These are phyloP conservation scores for Helicocarpus griseus DNA, from an alignment of 2,329 filamentous ascomycete genomes.

Conservation along the genomic window DNA sequence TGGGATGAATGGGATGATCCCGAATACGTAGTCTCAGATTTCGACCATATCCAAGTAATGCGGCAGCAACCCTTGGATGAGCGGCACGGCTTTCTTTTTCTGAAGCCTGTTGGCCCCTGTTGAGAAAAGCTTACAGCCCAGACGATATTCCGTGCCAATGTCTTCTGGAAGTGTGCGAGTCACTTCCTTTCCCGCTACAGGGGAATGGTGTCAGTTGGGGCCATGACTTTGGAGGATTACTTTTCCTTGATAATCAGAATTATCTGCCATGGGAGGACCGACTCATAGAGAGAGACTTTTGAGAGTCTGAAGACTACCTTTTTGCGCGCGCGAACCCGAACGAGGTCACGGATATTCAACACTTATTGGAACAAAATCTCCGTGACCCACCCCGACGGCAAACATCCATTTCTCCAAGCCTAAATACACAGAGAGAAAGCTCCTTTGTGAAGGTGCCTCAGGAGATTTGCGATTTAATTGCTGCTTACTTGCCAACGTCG, in stretches of 20 bases:
- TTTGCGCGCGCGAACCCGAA: not conserved
- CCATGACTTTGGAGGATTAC: not conserved
- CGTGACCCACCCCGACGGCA: not conserved
- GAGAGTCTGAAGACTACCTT: no score
- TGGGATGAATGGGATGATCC: constrained; percentile 4
- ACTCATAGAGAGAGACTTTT: no score
- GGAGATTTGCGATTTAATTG: not conserved
- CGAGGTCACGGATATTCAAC: not conserved
- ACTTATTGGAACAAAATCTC: not conserved
- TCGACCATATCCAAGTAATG: constrained; percentile 7
- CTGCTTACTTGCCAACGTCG: not conserved
- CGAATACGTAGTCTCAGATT: not conserved
- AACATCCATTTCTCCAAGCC: not conserved
- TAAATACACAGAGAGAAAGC: not conserved
- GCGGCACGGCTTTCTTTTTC: not conserved
- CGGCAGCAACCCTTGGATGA: not conserved
- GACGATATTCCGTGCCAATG: not conserved
- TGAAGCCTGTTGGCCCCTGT: not conserved
- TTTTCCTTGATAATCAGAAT: not conserved
- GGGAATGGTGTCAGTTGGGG: not conserved
- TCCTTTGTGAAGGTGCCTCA: not conserved
- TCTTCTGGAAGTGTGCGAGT: not conserved
- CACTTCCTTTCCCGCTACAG: not conserved
- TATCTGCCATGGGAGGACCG: not conserved
- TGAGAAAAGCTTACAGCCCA: not conserved